Conservation (phyloP, 164 flowering plant genomes). For the Vitis amurensis region DNA sequence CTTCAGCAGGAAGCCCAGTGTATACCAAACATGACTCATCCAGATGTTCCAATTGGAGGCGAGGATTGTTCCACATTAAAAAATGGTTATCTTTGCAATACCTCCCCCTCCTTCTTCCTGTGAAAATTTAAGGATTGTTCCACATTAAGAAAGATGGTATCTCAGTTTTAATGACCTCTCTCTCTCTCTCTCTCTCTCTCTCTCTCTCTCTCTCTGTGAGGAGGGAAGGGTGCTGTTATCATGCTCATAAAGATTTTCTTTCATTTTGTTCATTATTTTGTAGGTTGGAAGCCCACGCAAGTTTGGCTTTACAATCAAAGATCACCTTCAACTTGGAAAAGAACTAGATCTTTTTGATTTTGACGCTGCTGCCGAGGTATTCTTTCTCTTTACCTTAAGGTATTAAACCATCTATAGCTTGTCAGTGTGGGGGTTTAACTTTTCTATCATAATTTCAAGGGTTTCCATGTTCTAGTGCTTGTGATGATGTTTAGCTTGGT, state of each 20-base stretch:
- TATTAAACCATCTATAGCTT: slow-evolving; percentile 1
- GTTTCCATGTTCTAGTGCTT: too few relatives aligned
- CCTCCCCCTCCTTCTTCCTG: too few relatives aligned
- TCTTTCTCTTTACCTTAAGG: slow-evolving; percentile 13
- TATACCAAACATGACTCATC: slow-evolving; percentile 92
- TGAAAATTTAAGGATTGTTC: slow-evolving; percentile 80
- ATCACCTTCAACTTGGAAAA: slow-evolving; percentile 88
- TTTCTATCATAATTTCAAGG: neutral
- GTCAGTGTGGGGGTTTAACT: neutral
- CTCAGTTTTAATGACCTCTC: neutral
- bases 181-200: neutral
- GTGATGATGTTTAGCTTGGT: too few relatives aligned
- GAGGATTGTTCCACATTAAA: slow-evolving; percentile 70
- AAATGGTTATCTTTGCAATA: too few relatives aligned
- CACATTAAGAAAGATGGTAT: slow-evolving; percentile 64
- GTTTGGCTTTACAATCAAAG: slow-evolving; percentile 75
- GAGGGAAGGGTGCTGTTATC: neutral
- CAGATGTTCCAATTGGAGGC: slow-evolving; percentile 87
- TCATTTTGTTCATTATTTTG: slow-evolving; percentile 7
- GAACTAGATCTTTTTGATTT: slow-evolving; percentile 88
- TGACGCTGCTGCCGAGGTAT: slow-evolving; percentile 95
- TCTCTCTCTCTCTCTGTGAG: too few relatives aligned
- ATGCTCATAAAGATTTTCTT: neutral
- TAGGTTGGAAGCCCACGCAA: slow-evolving; percentile 73
- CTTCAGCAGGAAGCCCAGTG: slow-evolving; percentile 87